Base-by-base conservation (phyloP, 305 asterid genomes). In the Ajuga reptans region DNA sequence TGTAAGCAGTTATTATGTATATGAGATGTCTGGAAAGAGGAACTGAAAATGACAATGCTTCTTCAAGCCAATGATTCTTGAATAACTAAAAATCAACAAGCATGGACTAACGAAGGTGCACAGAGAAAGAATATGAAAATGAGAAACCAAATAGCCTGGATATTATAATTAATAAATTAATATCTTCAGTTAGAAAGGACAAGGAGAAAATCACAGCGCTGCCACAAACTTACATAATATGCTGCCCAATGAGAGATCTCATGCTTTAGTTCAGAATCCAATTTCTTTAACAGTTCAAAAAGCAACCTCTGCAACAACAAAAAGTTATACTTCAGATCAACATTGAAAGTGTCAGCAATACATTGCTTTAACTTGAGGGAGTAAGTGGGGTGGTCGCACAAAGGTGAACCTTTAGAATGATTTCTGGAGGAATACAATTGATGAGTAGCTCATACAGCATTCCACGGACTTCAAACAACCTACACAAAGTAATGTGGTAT, bases 211-310 rank as follows among this genome's bases (percentile, higher is more conserved):
- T 11, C 16, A 49, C 50, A 70, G 55, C 15, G 55, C 18, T 61
- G 45, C 6, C 55, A 71, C 39, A 45, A 52, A 81, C 96, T 84
- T 83, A 93, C 98, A 77, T 90, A 93, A 79, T 93, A 89, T 29
- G 98, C 98, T 42, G 97, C 98, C 96, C 98, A 93, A 75, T 83
- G 88, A 60, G 84, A 73, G 74, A 78, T 80, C 88, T 92, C 98
- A 69, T 87, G 95, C 86, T 92, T 92, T 58, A 92, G 84, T 75
- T 92, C 96, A 29, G 92, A 87, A 81, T 93, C 98, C 82, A 91
- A 78, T 80, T 89, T 92, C 85, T 87, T 88, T 81, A 92, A 77
- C 68, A 90, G 80, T 74, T 88, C 97, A 77, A 67, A 81, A 69
- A 92, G 88, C 73, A 90, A 79, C 73, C 95, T 88, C 98, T 90